phyloP scores from a whole-genome alignment of 2,329 filamentous ascomycete genomes.

The Purpureocillium takamizusanense region DNA sequence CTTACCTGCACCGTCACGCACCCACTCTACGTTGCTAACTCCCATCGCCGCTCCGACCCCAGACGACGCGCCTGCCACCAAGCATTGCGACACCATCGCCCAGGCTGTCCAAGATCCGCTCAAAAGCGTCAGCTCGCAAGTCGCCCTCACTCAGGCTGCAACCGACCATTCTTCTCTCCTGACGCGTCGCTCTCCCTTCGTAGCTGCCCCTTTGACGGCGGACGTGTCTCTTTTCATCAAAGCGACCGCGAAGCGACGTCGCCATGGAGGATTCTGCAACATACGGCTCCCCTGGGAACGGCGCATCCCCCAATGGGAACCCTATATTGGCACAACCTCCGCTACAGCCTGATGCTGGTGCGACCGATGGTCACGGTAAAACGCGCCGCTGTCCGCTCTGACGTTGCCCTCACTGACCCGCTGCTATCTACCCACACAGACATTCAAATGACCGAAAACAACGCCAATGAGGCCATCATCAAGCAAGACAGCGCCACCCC shows the following conservation, averaged over 20 bases:
- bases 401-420: not conserved
- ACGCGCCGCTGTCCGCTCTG: not conserved
- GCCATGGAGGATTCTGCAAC: slow-evolving; percentile 51
- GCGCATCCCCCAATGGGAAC: slow-evolving; percentile 47
- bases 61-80: no score
- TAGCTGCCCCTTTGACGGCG: not conserved
- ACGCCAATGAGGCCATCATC: slow-evolving; percentile 36
- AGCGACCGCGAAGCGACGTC: slow-evolving; percentile 8
- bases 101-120: no score
- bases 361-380: slow-evolving; percentile 38
- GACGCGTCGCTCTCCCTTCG: slow-evolving; percentile 6
- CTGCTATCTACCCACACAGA: slow-evolving; percentile 32
- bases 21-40: no score
- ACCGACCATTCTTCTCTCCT: not conserved
- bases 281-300: slow-evolving; percentile 49
- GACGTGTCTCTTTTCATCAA: not conserved
- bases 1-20: slow-evolving; percentile 16
- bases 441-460: slow-evolving; percentile 52
- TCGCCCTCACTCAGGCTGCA: no score
- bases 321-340: slow-evolving; percentile 47
- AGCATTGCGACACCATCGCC: no score
- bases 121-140: no score
- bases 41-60: no score
- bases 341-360: slow-evolving; percentile 33
- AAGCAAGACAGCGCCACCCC: slow-evolving; percentile 55